These are phyloP conservation scores for Craterostigma plantagineum DNA, from an alignment of 257 asterid genomes.

Conservation along the genomic window DNA sequence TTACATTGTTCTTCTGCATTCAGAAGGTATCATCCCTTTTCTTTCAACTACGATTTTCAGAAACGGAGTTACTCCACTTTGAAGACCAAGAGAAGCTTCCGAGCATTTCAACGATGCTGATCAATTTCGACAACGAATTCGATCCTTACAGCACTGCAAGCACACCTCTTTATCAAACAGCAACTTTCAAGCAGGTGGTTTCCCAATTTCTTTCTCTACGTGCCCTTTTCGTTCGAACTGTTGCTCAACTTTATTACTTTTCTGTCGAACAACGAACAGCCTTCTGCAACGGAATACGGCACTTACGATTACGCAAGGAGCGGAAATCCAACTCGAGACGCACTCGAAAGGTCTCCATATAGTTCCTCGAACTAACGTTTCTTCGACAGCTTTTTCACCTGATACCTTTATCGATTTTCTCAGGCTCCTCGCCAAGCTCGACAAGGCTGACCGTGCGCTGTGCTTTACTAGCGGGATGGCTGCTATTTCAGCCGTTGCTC, in stretches of 20 bases:
- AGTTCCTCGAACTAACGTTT: background rate
- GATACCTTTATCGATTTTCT: constrained; percentile 8
- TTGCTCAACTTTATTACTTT: too few relatives aligned
- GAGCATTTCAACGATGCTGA: constrained; percentile 65
- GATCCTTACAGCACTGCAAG: constrained; percentile 79
- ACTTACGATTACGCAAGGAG: constrained; percentile 86
- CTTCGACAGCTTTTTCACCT: background rate
- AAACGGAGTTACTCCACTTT: too few relatives aligned
- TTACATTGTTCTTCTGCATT: too few relatives aligned
- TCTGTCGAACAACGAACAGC: too few relatives aligned
- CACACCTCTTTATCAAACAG: constrained; percentile 94
- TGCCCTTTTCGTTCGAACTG: too few relatives aligned
- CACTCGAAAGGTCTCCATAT: constrained; percentile 57
- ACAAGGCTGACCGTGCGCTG: constrained; percentile 71
- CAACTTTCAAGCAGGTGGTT: constrained; percentile 92
- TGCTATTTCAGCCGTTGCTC: constrained; percentile 79
- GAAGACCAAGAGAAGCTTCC: too few relatives aligned
- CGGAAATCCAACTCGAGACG: constrained; percentile 95
- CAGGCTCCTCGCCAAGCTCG: constrained; percentile 88
- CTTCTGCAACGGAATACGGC: constrained; percentile 72
- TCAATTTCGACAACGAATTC: constrained; percentile 69
- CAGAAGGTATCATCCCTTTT: too few relatives aligned
- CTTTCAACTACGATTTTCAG: too few relatives aligned
- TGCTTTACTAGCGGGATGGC: constrained; percentile 99
- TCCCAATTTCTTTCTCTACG: background rate